Evolutionary conservation across 192 early-diverging fungal species (phyloP), one percentile per base, ranked within the genome.

Genomic region (Tieghemiomyces parasiticus): DNA sequence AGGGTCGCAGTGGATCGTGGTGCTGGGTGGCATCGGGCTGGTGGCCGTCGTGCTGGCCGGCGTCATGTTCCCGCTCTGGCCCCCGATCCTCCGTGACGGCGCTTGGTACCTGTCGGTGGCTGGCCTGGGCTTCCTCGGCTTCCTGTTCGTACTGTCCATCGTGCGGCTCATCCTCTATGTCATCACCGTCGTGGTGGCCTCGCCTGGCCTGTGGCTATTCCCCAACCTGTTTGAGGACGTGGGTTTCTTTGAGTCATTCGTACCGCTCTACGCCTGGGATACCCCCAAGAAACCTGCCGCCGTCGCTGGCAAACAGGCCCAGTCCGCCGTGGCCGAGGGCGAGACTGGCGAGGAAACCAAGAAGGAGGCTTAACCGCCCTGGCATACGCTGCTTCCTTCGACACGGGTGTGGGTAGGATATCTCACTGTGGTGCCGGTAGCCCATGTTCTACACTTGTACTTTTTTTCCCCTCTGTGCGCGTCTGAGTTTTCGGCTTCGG

Each of bases 1-100:
- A 70, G 90, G 87, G 32, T 86, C 89, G n/a, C 89, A 88, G 75
- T 62, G 84, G 60, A 75, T 77, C 69, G 73, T 78, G 4, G 82
- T 85, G 49, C 71, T 95, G 55, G 83, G 90, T 48, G 93, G 89
- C 6, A 75, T 79, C 32, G 86, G 78, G 25, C 71, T 98, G 26
- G 71, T 98, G 42, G 69, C 76, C 3, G 71, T 90, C 16, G 84
- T 90, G 28, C 78, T 98, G 63, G 87, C 89, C 1, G 93, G 87
- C 59, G 95, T 98, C 59, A 84, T 98, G 82, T 98, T 98, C 79
- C 95, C 93, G 32, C 78, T 97, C 29, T 97, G 95, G 95, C 95
- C 95, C 8, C 70, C 78, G 9, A 66, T 77, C 44, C 73, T 97
- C 53, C 73, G 90, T 29, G 68, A 82, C 49, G 87, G 87, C 62